Evolutionary conservation across 2,329 filamentous ascomycete genomes (phyloP), one percentile per base, ranked within the genome.

Genomic region (Alternaria triticina): DNA sequence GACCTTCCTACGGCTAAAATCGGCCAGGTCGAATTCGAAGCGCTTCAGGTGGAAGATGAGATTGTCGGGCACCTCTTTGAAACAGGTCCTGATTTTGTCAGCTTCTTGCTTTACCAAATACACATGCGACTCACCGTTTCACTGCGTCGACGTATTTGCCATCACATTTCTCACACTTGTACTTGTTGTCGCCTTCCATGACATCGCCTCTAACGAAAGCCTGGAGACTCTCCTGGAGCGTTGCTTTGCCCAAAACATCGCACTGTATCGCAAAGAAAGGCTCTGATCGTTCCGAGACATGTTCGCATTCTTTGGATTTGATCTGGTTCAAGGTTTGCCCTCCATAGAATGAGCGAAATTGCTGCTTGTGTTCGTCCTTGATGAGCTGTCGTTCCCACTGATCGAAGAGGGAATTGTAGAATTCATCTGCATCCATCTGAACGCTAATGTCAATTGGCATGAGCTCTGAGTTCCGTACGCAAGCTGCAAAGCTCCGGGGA

Each of bases 361-460:
- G 82, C 67, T 88, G 89, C 79, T 92, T 97, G 33, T 89, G 88
- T n/a, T 89, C 85, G 2, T 84, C 80, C 10, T 87, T 86, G 17
- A 86, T 79, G 68, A 98, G 88, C 73, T 97, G 93, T 9, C 88
- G 87, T 76, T 99, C 96, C 87, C 94, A 94, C 25, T 94, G 88
- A 78, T 97, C 94, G 72, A 98, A 96, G 0, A 99, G 86, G 5
- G 97, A 86, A 73, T 96, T 97, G 82, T 96, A 98, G 77, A 98
- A 99, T 77, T 97, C 94, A 71, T 98, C 96, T 6, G 97, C 96
- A 76, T 99, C 96, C 93, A 99, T 98, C 79, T 99, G 96, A 62
- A 92, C 89, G 59, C 90, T 89, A 25, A 96, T 90, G 78, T 98
- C 94, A 66, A 99, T 96, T 15, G 88, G 85, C 3, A 89, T 86